Evolutionary conservation across 768 basidiomycete species (phyloP).

Genomic region (Tulasnella sp.): DNA sequence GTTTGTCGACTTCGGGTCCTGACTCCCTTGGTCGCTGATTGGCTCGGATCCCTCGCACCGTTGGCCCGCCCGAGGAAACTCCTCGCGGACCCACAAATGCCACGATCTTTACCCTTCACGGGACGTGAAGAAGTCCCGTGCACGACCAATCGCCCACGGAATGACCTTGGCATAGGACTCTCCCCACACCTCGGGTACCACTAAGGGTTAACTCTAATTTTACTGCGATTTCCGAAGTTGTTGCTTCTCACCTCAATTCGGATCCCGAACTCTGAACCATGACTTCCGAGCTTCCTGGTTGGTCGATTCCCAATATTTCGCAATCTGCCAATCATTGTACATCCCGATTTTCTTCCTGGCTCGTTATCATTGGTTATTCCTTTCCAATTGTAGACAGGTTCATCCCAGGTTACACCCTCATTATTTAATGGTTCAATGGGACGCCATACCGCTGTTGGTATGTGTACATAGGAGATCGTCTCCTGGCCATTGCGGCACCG

Average conservation of each 20-base stretch:
- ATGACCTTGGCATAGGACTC: neutral
- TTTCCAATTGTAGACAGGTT: neutral
- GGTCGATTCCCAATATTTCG: neutral
- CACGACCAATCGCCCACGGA: neutral
- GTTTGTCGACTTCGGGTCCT: neutral
- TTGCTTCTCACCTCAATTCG: slow-evolving; percentile 2
- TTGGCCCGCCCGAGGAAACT: neutral
- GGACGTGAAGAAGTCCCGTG: neutral
- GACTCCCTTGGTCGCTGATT: neutral
- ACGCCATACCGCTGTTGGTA: neutral
- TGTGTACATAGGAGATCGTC: neutral
- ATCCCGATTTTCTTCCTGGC: neutral
- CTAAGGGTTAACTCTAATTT: neutral
- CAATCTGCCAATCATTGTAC: neutral
- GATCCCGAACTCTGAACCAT: neutral
- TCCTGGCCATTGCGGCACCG: neutral
- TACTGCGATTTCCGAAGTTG: neutral
- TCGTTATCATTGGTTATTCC: neutral
- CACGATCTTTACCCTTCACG: neutral
- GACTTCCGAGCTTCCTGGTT: neutral
- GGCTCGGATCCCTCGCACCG: neutral
- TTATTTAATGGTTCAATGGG: neutral
- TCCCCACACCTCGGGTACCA: neutral
- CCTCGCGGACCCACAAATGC: neutral
- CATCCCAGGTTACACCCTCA: neutral